Conservation (phyloP, 2,329 filamentous ascomycete species). For the Fusarium sp. region DNA sequence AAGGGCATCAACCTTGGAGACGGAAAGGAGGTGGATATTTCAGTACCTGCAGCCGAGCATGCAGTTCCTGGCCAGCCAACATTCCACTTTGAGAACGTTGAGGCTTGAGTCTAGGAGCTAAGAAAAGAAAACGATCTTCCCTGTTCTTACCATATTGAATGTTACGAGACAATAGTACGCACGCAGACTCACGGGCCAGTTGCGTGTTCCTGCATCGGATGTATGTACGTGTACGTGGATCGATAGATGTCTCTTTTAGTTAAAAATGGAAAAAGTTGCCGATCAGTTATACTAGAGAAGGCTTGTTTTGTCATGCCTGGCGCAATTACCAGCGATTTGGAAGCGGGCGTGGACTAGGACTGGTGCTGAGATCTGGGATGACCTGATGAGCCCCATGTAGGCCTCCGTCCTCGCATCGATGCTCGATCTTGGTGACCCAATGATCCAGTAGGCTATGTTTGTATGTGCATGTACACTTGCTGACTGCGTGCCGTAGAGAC, state of each 20-base stretch:
- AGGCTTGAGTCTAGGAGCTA: slow-evolving; percentile 50
- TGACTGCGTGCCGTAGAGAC: slow-evolving; percentile 1
- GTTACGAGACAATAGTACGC: slow-evolving; percentile 25
- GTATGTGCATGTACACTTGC: background rate
- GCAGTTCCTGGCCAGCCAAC: slow-evolving; percentile 86
- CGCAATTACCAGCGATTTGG: background rate
- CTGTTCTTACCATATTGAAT: slow-evolving; percentile 21
- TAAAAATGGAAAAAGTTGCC: slow-evolving; percentile 24
- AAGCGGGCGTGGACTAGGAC: slow-evolving; percentile 4
- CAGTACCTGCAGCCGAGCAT: slow-evolving; percentile 72
- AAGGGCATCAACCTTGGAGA: slow-evolving; percentile 68
- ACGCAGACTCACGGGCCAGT: slow-evolving; percentile 5
- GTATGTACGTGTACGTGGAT: slow-evolving; percentile 17
- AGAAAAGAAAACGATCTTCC: slow-evolving; percentile 9
- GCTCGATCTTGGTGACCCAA: background rate
- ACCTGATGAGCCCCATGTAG: slow-evolving; percentile 10
- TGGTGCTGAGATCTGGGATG: slow-evolving; percentile 17
- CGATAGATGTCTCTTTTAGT: slow-evolving; percentile 24
- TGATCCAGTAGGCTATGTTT: slow-evolving; percentile 7
- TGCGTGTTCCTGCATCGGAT: slow-evolving; percentile 34
- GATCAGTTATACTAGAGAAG: slow-evolving; percentile 26
- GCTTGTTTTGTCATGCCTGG: slow-evolving; percentile 20
- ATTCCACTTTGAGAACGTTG: slow-evolving; percentile 88
- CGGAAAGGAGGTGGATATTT: slow-evolving; percentile 68
- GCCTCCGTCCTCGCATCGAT: background rate